Base-by-base conservation (phyloP, 257 asterid species). In the Schizonepeta tenuifolia region DNA sequence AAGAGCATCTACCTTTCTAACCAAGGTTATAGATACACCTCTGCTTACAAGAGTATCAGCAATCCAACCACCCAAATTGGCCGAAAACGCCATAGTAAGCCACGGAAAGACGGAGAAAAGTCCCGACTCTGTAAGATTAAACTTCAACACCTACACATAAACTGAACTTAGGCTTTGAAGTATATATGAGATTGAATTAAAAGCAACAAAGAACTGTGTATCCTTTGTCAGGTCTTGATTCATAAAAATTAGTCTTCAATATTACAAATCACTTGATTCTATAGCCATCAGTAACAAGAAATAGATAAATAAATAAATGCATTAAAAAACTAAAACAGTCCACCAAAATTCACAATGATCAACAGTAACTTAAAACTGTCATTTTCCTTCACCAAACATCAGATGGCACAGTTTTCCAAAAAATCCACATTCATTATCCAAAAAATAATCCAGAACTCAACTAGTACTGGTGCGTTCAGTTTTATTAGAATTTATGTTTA, bases 31-130 rank as follows among this genome's bases (percentile, higher is more conserved):
- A 26, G 98, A 86, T 72, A 84, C 82, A 65, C 96, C 98, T 84
- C 81, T 90, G 78, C 89, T 90, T 80, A 90, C 98, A 64, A 90
- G 86, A 21, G 92, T 81, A 76, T 92, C 96, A 24, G 98, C 98
- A 77, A 92, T 88, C 92, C 98, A 92, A 69, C 98, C 96, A 72
- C 98, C 98, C 69, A 82, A 47, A 84, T 92, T 90, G 77, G 96
- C 98, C 74, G 90, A 86, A 80, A 85, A 50, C 53, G 96, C 96
- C 98, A 92, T 92, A 12, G 96, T 86, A 44, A 92, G 92, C 98
- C 98, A 92, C 51, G 96, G 96, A 77, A 90, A 76, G 75, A 92
- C 88, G n/a, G 91, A 79, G 57, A 85, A 71, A 55, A 83, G 90
- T 59, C 98, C 94, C 2, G 94, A 88, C 44, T 90, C 96, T 6